phyloP scores from a whole-genome alignment of 2,329 filamentous ascomycete genomes.

The Bimuria novae-zelandiae region DNA sequence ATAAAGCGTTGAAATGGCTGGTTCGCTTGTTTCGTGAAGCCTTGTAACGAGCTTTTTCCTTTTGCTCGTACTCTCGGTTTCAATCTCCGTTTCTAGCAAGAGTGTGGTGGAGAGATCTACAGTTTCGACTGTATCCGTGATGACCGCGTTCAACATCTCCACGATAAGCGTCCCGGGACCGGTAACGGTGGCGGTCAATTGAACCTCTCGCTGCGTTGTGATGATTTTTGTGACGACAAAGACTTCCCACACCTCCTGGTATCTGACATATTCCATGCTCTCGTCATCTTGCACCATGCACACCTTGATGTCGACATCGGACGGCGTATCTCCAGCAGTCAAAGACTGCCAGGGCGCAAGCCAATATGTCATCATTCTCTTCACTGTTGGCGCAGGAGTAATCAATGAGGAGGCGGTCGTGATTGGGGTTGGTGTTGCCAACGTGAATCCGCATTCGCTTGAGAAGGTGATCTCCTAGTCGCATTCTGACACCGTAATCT shows the following conservation, averaged over 20 bases:
- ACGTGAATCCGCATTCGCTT: constrained; percentile 49
- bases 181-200: constrained; percentile 47
- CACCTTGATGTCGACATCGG: constrained; percentile 49
- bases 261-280: constrained; percentile 46
- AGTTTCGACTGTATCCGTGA: constrained; percentile 46
- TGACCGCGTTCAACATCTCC: constrained; percentile 45
- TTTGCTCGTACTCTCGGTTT: constrained; percentile 41
- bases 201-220: constrained; percentile 43
- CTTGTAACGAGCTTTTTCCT: constrained; percentile 19
- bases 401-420: constrained; percentile 28
- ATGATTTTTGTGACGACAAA: constrained; percentile 44
- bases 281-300: constrained; percentile 45
- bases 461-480: constrained; percentile 53
- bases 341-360: constrained; percentile 51
- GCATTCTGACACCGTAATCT: constrained; percentile 49
- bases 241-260: constrained; percentile 51
- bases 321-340: constrained; percentile 45
- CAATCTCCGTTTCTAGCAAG: constrained; percentile 42
- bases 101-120: constrained; percentile 48
- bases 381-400: constrained; percentile 46
- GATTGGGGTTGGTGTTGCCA: constrained; percentile 44
- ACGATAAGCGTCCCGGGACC: constrained; percentile 42
- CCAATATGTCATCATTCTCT: constrained; percentile 50
- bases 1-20: constrained; percentile 22
- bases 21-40: constrained; percentile 5